Evolutionary conservation across 257 asterid genomes (phyloP).

Genomic region (Thymus mandschuricus): DNA sequence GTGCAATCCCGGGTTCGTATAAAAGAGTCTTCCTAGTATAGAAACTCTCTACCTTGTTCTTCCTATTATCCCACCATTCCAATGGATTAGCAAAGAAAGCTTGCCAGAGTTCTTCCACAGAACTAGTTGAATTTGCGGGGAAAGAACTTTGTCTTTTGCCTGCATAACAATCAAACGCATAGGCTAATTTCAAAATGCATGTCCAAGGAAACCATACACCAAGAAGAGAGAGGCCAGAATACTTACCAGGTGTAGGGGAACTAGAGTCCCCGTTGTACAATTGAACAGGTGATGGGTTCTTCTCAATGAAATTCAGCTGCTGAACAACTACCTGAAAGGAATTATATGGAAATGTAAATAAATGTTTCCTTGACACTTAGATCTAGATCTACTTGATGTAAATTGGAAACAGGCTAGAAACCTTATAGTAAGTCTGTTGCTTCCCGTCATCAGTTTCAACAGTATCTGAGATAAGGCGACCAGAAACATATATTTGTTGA

Average conservation of each 20-base stretch:
- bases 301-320: slow-evolving; percentile 78
- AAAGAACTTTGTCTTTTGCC: slow-evolving; percentile 57
- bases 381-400: slow-evolving; percentile 2
- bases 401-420: slow-evolving; percentile 28
- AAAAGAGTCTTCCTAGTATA: background rate
- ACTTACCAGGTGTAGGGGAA: slow-evolving; percentile 46
- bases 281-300: slow-evolving; percentile 49
- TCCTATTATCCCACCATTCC: slow-evolving; percentile 99
- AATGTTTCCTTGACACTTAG: slow-evolving; percentile 16
- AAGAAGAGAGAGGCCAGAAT: background rate
- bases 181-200: background rate
- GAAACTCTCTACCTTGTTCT: slow-evolving; percentile 71
- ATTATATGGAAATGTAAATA: slow-evolving; percentile 18
- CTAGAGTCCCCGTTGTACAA: slow-evolving; percentile 65
- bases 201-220: slow-evolving; percentile 11
- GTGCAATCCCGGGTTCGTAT: no score
- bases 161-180: slow-evolving; percentile 36
- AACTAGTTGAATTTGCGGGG: slow-evolving; percentile 61
- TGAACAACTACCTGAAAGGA: slow-evolving; percentile 80
- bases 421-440: slow-evolving; percentile 91
- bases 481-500: slow-evolving; percentile 76
- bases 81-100: slow-evolving; percentile 91
- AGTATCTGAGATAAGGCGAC: slow-evolving; percentile 82
- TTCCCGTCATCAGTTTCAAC: slow-evolving; percentile 85
- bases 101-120: slow-evolving; percentile 93